These are phyloP conservation scores for Diaporthe nobilis DNA, from an alignment of 2,329 filamentous ascomycete genomes.

Conservation along the genomic window DNA sequence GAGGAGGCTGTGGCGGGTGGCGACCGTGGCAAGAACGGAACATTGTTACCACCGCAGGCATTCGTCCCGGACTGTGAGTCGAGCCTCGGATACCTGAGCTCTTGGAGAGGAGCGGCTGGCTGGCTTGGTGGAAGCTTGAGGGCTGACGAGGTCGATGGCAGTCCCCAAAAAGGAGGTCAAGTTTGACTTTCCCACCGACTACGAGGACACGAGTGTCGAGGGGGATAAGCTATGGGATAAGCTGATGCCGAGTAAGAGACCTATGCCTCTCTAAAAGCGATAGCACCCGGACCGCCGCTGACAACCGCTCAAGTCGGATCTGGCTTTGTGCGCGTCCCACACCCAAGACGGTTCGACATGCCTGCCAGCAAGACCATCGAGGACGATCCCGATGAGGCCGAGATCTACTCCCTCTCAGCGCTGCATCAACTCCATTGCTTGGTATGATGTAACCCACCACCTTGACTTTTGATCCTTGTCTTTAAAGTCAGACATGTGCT, in stretches of 20 bases:
- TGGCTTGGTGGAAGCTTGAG: not conserved
- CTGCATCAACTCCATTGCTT: conserved; percentile 41
- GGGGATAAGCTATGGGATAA: conserved; percentile 40
- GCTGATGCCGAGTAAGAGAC: conserved; percentile 37
- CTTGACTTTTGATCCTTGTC: not conserved
- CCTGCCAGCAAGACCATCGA: conserved; percentile 38
- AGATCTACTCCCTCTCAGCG: conserved; percentile 41
- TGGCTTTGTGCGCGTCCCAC: conserved; percentile 39
- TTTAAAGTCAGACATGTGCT: not conserved
- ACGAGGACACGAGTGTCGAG: conserved; percentile 37
- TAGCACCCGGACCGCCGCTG: not conserved
- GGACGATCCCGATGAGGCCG: conserved; percentile 35
- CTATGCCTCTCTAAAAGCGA: not conserved
- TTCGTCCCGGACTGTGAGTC: conserved; percentile 39
- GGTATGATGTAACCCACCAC: conserved; percentile 6
- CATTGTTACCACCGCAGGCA: conserved; percentile 21
- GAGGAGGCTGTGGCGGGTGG: not conserved
- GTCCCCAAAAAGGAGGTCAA: conserved; percentile 35
- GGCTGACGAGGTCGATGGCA: conserved; percentile 18
- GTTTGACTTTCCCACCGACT: conserved; percentile 39
- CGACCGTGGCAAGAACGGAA: not conserved
- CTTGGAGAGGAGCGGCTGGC: not conserved
- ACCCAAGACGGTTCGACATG: conserved; percentile 39
- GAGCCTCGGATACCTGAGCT: not conserved
- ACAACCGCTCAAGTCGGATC: conserved; percentile 22